Percentiles rank a stretch among this genome's conserved stretches.
These are phyloP conservation scores for Climacium dendroides DNA, from an alignment of 225 moss, liverwort and hornwort species.

Conservation along the genomic window DNA sequence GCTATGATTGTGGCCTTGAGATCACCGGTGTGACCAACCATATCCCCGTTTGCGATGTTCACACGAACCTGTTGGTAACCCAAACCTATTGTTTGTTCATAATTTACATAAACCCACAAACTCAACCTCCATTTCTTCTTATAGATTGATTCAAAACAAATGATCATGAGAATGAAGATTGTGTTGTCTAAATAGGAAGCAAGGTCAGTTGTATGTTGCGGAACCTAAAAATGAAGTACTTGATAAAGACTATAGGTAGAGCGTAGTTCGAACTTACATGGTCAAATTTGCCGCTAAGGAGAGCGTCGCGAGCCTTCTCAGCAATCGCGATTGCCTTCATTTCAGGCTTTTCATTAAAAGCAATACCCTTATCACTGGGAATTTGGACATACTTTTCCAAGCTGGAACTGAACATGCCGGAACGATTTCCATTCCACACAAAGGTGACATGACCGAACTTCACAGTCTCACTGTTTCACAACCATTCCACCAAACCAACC, in stretches of 20 bases:
- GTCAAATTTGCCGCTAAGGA: constrained; percentile 81
- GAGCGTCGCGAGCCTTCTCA: constrained; percentile 72
- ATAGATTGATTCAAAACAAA: background rate
- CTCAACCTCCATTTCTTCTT: background rate
- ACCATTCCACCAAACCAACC: background rate
- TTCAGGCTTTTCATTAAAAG: constrained; percentile 76
- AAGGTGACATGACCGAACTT: constrained; percentile 97
- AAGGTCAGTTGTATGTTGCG: background rate
- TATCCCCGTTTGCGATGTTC: constrained; percentile 86
- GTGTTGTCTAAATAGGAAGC: background rate
- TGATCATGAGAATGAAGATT: background rate
- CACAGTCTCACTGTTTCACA: constrained; percentile 71
- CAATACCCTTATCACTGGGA: constrained; percentile 72
- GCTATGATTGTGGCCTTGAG: constrained; percentile 55
- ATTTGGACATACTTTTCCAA: constrained; percentile 86
- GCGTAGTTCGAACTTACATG: constrained; percentile 7
- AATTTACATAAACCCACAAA: background rate
- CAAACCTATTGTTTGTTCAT: background rate
- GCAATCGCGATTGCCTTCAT: constrained; percentile 86
- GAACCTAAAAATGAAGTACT: background rate
- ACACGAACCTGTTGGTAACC: constrained; percentile 43
- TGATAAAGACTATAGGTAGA: background rate
- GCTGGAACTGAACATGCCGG: constrained; percentile 77
- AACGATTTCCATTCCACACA: constrained; percentile 96
- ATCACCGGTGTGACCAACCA: constrained; percentile 93